phyloP scores from a whole-genome alignment of 257 asterid genomes.

The Primulina tabacum region DNA sequence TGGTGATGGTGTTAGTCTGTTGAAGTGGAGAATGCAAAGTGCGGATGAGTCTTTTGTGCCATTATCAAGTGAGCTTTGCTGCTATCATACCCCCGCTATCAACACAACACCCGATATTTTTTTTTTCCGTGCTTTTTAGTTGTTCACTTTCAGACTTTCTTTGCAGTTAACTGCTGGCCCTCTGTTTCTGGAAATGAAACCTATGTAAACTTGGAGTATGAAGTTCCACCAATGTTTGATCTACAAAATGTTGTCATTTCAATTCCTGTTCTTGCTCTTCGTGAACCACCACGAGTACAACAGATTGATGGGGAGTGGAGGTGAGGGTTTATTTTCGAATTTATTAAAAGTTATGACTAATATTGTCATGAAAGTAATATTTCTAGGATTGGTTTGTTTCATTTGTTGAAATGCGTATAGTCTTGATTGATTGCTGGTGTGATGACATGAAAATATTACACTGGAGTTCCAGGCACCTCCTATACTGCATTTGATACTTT shows the following conservation, averaged over 20 bases:
- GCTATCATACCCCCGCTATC: background rate
- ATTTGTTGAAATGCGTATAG: background rate
- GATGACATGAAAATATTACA: background rate
- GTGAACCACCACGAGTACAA: slow-evolving; percentile 55
- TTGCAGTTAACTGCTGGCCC: slow-evolving; percentile 76
- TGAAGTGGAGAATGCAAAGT: slow-evolving; percentile 72
- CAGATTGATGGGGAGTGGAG: slow-evolving; percentile 78
- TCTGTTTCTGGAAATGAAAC: slow-evolving; percentile 69
- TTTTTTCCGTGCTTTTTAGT: slow-evolving; percentile 3
- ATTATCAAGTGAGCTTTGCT: slow-evolving; percentile 48
- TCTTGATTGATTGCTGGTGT: background rate
- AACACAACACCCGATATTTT: background rate
- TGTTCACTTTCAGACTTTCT: background rate
- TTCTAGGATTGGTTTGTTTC: background rate
- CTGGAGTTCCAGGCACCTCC: background rate
- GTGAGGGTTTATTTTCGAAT: slow-evolving; percentile 25
- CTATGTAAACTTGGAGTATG: slow-evolving; percentile 63
- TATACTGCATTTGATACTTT: background rate
- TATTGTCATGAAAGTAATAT: background rate
- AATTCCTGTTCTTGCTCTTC: slow-evolving; percentile 68
- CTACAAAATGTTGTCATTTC: slow-evolving; percentile 63
- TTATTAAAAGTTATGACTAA: background rate
- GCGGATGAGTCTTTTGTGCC: slow-evolving; percentile 65
- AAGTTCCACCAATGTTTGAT: slow-evolving; percentile 54
- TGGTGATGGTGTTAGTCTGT: slow-evolving; percentile 60